Evolutionary conservation across 352 stramenopile species (phyloP).

Genomic region (Pythium aphanidermatum): DNA sequence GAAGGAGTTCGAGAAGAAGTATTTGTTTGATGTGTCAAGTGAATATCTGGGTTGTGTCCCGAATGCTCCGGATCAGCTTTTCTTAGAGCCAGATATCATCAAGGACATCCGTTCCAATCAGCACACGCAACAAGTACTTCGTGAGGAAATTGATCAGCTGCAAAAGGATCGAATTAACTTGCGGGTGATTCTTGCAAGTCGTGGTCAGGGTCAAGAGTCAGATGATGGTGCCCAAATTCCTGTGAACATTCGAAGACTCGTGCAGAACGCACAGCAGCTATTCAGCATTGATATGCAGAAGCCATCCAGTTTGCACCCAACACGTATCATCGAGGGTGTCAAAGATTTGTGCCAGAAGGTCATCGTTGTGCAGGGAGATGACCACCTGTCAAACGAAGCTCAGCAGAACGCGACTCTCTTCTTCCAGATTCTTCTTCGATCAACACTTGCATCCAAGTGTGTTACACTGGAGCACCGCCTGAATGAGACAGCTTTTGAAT

Average conservation of each 20-base stretch:
- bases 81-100: conserved; percentile 81
- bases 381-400: conserved; percentile 93
- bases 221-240: conserved; percentile 89
- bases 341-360: conserved; percentile 92
- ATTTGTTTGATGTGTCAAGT: conserved; percentile 90
- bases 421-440: conserved; percentile 97
- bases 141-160: conserved; percentile 92
- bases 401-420: conserved; percentile 98
- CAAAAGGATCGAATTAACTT: conserved; percentile 94
- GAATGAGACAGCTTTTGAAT: conserved; percentile 95
- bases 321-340: conserved; percentile 87
- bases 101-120: conserved; percentile 92
- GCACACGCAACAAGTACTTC: conserved; percentile 90
- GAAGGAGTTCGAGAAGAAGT: conserved; percentile 92
- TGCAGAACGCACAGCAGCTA: conserved; percentile 96
- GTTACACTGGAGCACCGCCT: conserved; percentile 95
- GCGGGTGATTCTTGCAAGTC: conserved; percentile 93
- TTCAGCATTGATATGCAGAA: conserved; percentile 92
- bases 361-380: conserved; percentile 94
- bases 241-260: conserved; percentile 92
- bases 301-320: conserved; percentile 90
- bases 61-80: conserved; percentile 79
- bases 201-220: conserved; percentile 90
- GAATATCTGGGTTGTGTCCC: conserved; percentile 90
- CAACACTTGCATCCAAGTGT: conserved; percentile 94